Evolutionary conservation across 805 yeast species (phyloP), one percentile per base, ranked within the genome.

Genomic region (Candida stauntonica): DNA sequence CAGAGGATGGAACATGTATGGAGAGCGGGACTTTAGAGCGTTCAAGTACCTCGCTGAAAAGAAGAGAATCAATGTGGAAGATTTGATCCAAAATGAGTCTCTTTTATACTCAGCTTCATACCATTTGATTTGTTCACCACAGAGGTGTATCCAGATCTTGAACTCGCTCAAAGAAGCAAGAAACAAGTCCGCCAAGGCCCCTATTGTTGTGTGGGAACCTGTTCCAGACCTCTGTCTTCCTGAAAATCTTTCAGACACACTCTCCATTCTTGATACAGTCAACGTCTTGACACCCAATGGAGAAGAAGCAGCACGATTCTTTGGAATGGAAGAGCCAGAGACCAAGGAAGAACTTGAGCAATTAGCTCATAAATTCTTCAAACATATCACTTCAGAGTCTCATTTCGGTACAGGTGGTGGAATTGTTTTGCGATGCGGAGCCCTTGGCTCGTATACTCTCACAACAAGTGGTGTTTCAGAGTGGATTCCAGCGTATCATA

Each of bases 261-360:
- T 58, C 0, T 42, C 50, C 4, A 64, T 73, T 7, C 55, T 82
- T 14, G 54, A 61, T 8, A 45, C 63, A 5, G 67, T 84, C 3
- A 77, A 77, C 37, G 68, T 86, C 0, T 66, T 89, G 21, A 75
- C 95, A 1, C 98, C 98, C 0, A 89, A 89, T 58, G 77, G 87
- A 7, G 80, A 81, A 29, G 97, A 89, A 60, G 89, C 87, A 0
- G 83, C 89, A 1, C 61, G 70, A 18, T 72, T 84, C 20, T 70
- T 81, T 30, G 79, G 75, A 1, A 43, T 62, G 15, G 52, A 52
- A 1, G 64, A 66, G 16, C 82, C 86, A 0, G 44, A 48, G 0
- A 58, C 60, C 3, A 46, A 59, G 7, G 46, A 37, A 0, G 72
- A 58, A 2, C 64, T 81, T 9, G 76, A 70, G 42, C 44, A 43